These are phyloP conservation scores for Anethum foeniculum DNA, from an alignment of 140 eudicot genomes.

Conservation along the genomic window DNA sequence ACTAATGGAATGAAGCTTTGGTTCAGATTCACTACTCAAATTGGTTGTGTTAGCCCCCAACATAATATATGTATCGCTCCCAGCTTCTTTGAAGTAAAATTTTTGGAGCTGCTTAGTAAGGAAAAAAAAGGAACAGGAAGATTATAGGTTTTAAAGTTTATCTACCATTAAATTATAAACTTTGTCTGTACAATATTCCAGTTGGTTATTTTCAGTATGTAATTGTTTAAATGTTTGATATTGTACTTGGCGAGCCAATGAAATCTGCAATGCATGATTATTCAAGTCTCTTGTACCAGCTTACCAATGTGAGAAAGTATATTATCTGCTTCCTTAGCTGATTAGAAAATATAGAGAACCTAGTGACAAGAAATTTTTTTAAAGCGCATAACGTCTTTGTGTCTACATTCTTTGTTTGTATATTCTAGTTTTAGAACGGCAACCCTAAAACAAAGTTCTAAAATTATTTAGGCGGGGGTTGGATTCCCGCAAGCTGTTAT, in stretches of 20 bases:
- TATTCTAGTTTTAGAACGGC: too few relatives aligned
- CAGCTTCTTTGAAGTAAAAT: not conserved
- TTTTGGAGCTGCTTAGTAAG: not conserved
- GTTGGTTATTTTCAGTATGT: not conserved
- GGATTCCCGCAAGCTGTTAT: too few relatives aligned
- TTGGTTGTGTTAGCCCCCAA: constrained; percentile 18
- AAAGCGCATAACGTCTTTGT: too few relatives aligned
- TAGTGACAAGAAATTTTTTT: too few relatives aligned
- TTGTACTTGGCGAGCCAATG: not conserved
- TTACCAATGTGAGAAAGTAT: not conserved
- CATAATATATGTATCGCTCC: not conserved
- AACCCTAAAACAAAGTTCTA: too few relatives aligned
- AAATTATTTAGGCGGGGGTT: too few relatives aligned
- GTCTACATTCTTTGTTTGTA: too few relatives aligned
- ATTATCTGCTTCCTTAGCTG: too few relatives aligned
- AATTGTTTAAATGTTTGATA: not conserved
- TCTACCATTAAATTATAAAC: not conserved
- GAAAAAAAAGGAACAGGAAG: not conserved
- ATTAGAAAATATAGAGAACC: too few relatives aligned
- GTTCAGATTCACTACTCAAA: constrained; percentile 52
- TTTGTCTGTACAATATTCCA: not conserved
- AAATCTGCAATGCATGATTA: not conserved
- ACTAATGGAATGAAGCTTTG: constrained; percentile 84
- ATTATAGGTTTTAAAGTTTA: not conserved
- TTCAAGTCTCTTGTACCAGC: not conserved